Evolutionary conservation across 106 monocot genomes (phyloP).

Genomic region (Dactylorhiza incarnata): DNA sequence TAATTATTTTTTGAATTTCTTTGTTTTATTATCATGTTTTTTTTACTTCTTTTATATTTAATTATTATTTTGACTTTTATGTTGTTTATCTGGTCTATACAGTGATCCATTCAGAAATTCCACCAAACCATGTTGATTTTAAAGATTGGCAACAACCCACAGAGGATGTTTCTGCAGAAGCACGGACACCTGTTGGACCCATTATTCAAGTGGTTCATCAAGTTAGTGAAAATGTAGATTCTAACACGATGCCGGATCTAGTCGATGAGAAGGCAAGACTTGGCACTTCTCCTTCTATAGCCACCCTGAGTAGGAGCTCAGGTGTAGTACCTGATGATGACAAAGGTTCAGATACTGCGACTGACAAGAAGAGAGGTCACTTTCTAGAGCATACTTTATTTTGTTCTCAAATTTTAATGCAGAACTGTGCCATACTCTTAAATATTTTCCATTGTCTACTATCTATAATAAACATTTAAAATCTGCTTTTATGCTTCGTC

Average conservation of each 20-base stretch:
- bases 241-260: background rate
- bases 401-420: background rate
- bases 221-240: background rate
- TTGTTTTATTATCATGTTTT: background rate
- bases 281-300: conserved; percentile 1
- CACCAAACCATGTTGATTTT: background rate
- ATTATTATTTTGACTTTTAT: background rate
- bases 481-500: too few species aligned
- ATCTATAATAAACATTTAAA: background rate
- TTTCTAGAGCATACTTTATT: background rate
- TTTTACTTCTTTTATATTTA: background rate
- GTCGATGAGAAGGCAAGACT: background rate
- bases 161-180: conserved; percentile 3
- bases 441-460: background rate
- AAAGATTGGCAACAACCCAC: conserved; percentile 1
- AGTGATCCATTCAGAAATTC: conserved; percentile 5
- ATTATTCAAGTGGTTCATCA: background rate
- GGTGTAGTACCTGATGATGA: background rate
- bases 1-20: background rate
- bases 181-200: background rate
- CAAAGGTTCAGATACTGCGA: background rate
- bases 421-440: background rate
- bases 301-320: background rate
- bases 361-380: background rate
- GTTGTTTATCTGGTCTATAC: background rate